Conservation (phyloP, 2,329 filamentous ascomycete species). For the Nemania serpens region DNA sequence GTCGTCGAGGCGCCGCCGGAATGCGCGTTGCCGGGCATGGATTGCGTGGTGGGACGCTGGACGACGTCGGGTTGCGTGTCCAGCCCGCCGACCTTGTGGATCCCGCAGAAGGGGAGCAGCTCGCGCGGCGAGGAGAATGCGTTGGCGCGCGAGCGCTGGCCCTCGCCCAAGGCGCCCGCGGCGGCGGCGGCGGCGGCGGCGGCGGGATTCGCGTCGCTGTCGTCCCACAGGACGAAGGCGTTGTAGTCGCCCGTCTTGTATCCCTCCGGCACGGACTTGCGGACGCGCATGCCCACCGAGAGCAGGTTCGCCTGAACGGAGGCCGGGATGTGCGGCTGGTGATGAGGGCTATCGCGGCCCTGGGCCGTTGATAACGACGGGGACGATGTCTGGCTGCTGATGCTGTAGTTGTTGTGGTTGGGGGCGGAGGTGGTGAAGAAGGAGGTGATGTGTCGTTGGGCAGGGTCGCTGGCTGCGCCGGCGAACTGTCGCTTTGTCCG, state of each 20-base stretch:
- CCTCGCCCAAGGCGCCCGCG: conserved; percentile 22
- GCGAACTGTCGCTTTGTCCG: conserved; percentile 66
- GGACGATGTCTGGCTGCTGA: neutral
- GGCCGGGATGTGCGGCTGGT: conserved; percentile 54
- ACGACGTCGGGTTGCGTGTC: conserved; percentile 59
- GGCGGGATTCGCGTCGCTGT: conserved; percentile 39
- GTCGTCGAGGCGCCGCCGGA: conserved; percentile 4
- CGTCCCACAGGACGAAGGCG: conserved; percentile 59
- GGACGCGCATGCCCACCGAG: conserved; percentile 89
- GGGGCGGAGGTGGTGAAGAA: conserved; percentile 54
- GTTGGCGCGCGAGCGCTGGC: conserved; percentile 35
- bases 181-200: neutral
- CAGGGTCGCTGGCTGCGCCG: conserved; percentile 60
- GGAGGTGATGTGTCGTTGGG: conserved; percentile 66
- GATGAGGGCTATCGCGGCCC: conserved; percentile 43
- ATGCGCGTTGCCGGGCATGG: conserved; percentile 27
- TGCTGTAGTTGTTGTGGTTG: conserved; percentile 20
- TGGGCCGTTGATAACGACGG: conserved; percentile 31
- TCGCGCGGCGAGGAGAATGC: conserved; percentile 55
- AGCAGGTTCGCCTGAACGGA: conserved; percentile 81
- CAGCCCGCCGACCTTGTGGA: conserved; percentile 75
- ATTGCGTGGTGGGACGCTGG: conserved; percentile 27
- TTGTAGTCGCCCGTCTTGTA: conserved; percentile 75
- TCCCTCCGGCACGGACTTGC: conserved; percentile 90
- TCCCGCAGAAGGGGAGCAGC: conserved; percentile 78